Conservation (phyloP, 805 yeast species). For the Metschnikowia arizonensis region DNA sequence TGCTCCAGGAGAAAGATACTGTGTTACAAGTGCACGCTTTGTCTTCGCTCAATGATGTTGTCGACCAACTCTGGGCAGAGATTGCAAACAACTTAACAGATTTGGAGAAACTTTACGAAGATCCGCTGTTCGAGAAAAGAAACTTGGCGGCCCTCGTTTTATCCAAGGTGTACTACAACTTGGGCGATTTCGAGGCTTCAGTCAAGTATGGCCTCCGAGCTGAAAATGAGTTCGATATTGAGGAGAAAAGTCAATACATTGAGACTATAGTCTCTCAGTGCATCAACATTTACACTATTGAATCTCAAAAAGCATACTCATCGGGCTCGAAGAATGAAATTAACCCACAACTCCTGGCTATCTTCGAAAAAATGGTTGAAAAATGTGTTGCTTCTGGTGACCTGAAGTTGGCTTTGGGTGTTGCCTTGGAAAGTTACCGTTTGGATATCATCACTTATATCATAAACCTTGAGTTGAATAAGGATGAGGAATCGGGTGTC, state of each 20-base stretch:
- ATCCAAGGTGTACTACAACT: conserved; percentile 83
- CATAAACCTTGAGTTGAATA: conserved; percentile 39
- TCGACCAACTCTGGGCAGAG: conserved; percentile 95
- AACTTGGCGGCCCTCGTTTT: conserved; percentile 86
- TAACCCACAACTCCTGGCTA: conserved; percentile 58
- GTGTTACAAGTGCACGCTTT: conserved; percentile 80
- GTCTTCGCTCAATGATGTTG: conserved; percentile 71
- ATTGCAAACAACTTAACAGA: conserved; percentile 85
- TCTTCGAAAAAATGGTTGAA: conserved; percentile 82
- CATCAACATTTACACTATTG: conserved; percentile 72
- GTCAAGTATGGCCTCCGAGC: conserved; percentile 86
- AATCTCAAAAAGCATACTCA: conserved; percentile 46
- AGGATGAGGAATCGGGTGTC: conserved; percentile 50
- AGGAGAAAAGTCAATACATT: conserved; percentile 76
- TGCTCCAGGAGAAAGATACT: conserved; percentile 77
- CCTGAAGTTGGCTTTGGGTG: conserved; percentile 78
- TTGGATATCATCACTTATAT: conserved; percentile 70
- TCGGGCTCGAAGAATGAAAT: conserved; percentile 29
- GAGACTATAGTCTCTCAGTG: conserved; percentile 94
- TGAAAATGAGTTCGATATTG: conserved; percentile 70
- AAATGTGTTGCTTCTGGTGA: conserved; percentile 74
- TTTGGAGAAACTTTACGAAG: conserved; percentile 90
- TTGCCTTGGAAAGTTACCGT: conserved; percentile 83
- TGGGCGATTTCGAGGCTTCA: conserved; percentile 90
- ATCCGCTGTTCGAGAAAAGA: conserved; percentile 68